phyloP scores from a whole-genome alignment of 2,329 filamentous ascomycete species.

The Microdochium trichocladiopsis region DNA sequence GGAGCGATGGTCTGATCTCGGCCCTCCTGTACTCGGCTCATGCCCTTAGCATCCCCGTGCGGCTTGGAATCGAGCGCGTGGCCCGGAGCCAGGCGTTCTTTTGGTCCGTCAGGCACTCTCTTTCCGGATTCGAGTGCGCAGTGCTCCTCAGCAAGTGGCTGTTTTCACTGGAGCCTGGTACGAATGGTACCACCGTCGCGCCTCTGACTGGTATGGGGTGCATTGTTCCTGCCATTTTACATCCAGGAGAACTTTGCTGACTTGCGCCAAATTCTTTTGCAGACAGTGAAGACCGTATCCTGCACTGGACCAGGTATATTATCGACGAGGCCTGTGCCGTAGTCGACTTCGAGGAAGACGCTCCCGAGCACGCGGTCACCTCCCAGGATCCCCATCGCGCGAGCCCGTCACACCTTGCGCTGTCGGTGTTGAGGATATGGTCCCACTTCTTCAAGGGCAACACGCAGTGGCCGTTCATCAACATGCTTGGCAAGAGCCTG shows the following conservation, averaged over 20 bases:
- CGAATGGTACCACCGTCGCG: slow-evolving; percentile 5
- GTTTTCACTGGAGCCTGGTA: slow-evolving; percentile 14
- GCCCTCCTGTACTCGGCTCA: slow-evolving; percentile 47
- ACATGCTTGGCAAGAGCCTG: slow-evolving; percentile 32
- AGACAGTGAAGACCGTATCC: slow-evolving; percentile 34
- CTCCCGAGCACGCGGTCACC: slow-evolving; percentile 6
- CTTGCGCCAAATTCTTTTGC: no score
- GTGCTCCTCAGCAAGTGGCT: slow-evolving; percentile 46
- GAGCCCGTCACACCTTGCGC: slow-evolving; percentile 22
- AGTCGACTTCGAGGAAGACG: slow-evolving; percentile 30
- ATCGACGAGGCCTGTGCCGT: slow-evolving; percentile 33
- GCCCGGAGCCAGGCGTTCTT: slow-evolving; percentile 47
- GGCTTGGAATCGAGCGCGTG: slow-evolving; percentile 46
- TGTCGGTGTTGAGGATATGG: slow-evolving; percentile 36
- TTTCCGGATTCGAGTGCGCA: slow-evolving; percentile 47
- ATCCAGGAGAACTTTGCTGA: no score
- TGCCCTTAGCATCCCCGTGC: slow-evolving; percentile 46
- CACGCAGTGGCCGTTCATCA: slow-evolving; percentile 40
- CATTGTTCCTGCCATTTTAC: no score
- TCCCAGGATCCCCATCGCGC: slow-evolving; percentile 5
- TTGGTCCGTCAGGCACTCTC: slow-evolving; percentile 49
- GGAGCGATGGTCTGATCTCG: slow-evolving; percentile 38
- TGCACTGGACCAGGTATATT: slow-evolving; percentile 38
- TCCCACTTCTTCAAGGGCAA: slow-evolving; percentile 38
- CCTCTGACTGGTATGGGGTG: slow-evolving; percentile 22